Evolutionary conservation across 2,329 filamentous ascomycete genomes (phyloP).

Genomic region (Calonectria pseudoreteaudii): DNA sequence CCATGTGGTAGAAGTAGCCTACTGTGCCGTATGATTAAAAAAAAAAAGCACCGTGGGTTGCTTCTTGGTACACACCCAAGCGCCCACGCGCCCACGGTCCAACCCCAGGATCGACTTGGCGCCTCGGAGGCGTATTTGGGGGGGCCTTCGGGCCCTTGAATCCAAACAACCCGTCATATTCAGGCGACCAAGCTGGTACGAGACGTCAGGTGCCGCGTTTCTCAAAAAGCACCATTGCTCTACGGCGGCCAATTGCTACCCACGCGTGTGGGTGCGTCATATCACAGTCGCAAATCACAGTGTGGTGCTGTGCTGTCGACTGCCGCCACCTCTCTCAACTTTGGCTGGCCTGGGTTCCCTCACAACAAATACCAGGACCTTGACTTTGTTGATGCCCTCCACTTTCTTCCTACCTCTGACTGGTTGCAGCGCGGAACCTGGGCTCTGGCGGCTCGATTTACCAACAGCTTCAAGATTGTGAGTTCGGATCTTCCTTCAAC

Average conservation of each 20-base stretch:
- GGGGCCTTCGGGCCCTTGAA: not conserved
- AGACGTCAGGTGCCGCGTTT: conserved; percentile 6
- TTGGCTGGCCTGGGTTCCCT: conserved; percentile 32
- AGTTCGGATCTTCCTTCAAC: conserved; percentile 33
- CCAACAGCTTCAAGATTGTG: conserved; percentile 34
- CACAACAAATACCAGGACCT: conserved; percentile 33
- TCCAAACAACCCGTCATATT: conserved; percentile 11
- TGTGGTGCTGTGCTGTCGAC: conserved; percentile 16
- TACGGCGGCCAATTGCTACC: conserved; percentile 1
- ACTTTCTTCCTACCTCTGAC: conserved; percentile 36
- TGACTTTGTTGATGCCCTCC: conserved; percentile 39
- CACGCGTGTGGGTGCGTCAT: conserved; percentile 13
- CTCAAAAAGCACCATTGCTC: conserved; percentile 6
- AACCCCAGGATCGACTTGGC: conserved; percentile 10
- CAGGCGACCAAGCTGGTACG: not conserved
- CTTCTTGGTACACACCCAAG: conserved; percentile 3
- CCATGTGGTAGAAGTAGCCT: conserved; percentile 7
- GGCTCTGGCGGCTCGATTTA: conserved; percentile 32
- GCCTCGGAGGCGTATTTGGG: not conserved
- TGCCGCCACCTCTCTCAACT: conserved; percentile 28
- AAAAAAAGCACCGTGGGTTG: not conserved
- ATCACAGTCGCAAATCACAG: conserved; percentile 11
- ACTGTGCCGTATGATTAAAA: conserved; percentile 3
- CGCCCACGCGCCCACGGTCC: conserved; percentile 6
- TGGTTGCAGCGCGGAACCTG: conserved; percentile 24